A percentile compares a stretch with the other conserved stretches of the same genome.
Evolutionary conservation across 495 filamentous ascomycete species (phyloP).

Genomic region (Chaetomium tenue): DNA sequence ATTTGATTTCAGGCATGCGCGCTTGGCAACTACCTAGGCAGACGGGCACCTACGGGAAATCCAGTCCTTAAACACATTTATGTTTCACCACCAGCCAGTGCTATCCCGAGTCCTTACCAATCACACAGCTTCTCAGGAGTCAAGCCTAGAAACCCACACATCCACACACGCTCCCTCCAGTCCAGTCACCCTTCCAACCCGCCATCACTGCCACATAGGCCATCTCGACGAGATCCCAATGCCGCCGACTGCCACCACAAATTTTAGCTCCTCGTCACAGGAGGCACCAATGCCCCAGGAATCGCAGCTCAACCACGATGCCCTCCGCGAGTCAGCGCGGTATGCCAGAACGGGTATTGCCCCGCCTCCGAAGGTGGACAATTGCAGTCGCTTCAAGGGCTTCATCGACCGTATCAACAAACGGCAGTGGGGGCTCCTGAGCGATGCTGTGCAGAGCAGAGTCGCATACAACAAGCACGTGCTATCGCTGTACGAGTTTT

Average conservation of each 20-base stretch:
- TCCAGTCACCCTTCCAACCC: no score
- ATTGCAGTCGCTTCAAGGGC: constrained; percentile 21
- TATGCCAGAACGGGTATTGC: constrained; percentile 6
- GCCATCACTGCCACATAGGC: no score
- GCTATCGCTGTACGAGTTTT: constrained; percentile 28
- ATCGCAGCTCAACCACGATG: neutral
- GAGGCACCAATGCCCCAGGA: neutral
- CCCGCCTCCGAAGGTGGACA: constrained; percentile 18
- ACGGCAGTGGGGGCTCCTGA: constrained; percentile 24
- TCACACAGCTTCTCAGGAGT: no score
- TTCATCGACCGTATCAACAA: constrained; percentile 28
- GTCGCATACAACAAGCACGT: constrained; percentile 31
- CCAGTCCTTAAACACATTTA: no score
- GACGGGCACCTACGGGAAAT: no score
- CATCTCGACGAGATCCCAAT: no score
- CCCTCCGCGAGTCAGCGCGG: neutral
- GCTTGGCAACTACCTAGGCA: no score
- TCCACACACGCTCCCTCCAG: no score
- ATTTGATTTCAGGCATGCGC: no score
- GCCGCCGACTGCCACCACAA: neutral
- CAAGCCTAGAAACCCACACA: no score
- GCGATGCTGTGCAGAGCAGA: constrained; percentile 20
- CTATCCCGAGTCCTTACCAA: no score
- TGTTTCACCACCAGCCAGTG: no score
- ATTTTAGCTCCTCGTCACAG: neutral